Percentiles rank a stretch among this genome's conserved stretches.
These are phyloP conservation scores for Linnemannia elongata DNA, from an alignment of 192 early-diverging fungal genomes.

Conservation along the genomic window DNA sequence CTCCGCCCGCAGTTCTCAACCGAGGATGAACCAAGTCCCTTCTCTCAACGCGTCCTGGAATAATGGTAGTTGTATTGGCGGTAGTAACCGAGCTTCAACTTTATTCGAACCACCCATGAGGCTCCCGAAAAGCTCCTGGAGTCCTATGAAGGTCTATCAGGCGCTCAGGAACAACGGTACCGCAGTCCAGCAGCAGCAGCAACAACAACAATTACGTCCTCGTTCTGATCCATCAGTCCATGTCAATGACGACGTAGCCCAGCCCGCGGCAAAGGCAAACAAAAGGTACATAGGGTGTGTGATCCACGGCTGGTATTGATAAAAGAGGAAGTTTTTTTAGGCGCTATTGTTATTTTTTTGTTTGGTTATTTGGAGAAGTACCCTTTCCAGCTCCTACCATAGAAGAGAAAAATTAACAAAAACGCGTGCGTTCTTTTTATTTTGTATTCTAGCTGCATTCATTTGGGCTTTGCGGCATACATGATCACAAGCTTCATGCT, in stretches of 20 bases:
- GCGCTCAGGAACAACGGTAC: neutral
- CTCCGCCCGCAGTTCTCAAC: neutral
- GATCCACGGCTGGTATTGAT: too few relatives aligned
- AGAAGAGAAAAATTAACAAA: neutral
- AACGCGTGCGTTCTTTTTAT: neutral
- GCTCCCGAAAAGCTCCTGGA: neutral
- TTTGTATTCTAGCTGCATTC: neutral
- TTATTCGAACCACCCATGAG: neutral
- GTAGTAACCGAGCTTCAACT: too few relatives aligned
- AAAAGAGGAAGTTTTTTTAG: neutral
- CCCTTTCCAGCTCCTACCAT: too few relatives aligned
- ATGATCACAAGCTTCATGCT: neutral
- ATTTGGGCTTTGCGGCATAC: constrained; percentile 6
- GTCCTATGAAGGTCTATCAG: neutral
- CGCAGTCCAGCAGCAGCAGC: neutral
- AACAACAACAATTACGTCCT: neutral
- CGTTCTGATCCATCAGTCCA: neutral
- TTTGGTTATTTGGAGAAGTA: neutral
- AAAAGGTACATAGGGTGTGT: too few relatives aligned
- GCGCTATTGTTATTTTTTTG: neutral
- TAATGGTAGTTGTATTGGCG: too few relatives aligned
- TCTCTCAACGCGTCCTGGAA: too few relatives aligned
- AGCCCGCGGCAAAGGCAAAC: neutral
- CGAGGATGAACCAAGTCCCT: neutral
- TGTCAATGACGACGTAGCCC: neutral